Evolutionary conservation across 2,329 filamentous ascomycete genomes (phyloP), one percentile per base, ranked within the genome.

Genomic region (Leptographium flavum): DNA sequence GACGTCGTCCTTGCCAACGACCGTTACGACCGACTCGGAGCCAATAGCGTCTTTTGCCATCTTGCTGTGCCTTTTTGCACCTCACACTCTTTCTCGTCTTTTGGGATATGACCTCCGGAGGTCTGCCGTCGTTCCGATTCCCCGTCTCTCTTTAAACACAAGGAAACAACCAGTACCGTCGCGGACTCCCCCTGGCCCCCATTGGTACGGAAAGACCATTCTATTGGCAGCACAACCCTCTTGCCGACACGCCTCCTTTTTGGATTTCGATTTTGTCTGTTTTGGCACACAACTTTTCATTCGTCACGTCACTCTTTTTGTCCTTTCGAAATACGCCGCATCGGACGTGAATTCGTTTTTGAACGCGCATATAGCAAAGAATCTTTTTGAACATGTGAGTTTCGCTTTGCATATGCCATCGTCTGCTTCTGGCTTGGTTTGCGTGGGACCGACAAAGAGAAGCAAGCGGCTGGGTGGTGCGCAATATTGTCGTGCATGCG

Each of bases 11-110:
- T 25, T 50, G 49, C 47, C 49, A 54, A 52, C 51, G 49, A 51
- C 49, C 48, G 43, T 48, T 52, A 55, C 56, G 56, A 56, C 50
- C 50, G 50, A 49, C 47, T 50, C 47, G 51, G 47, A 54, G 53
- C 51, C 52, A 37, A 37, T 43, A 38, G 47, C 51, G 50, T 54
- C 52, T 42, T 45, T 51, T 45, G 33, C 31, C 45, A 21, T 30
- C 42, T 45, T 23, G 30, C 35, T 31, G 22, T 39, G 30, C n/a
- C n/a, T 35, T 28, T 42, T 31, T n/a, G 39, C 43, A 33, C 35
- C 37, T 44, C 39, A 40, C 40, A 25, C 31, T 45, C 43, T 30
- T 45, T 43, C 30, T 39, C 39, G 35, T 39, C 31, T 33, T 43
- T 39, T 48, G 42, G 47, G 47, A 44, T 41, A 44, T 43, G 53